A percentile compares a stretch with the other conserved stretches of the same genome.
Evolutionary conservation across 306 rosid species (phyloP).

Genomic region (Echinosophora koreensis): DNA sequence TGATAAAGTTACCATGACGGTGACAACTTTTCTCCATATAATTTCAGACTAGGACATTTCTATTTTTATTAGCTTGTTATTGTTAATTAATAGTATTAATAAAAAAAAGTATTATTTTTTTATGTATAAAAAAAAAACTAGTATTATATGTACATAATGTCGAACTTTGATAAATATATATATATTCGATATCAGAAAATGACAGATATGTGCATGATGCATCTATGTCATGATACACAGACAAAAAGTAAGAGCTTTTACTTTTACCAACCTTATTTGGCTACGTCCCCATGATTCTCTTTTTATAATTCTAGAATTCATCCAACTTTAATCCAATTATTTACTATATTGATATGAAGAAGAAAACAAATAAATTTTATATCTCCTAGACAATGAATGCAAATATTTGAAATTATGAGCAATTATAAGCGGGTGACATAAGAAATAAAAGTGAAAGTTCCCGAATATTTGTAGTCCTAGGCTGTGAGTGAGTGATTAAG

Average conservation of each 20-base stretch:
- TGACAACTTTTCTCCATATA: constrained; percentile 8
- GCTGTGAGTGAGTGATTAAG: neutral
- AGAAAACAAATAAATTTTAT: neutral
- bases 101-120: too few relatives aligned
- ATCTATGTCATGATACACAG: neutral
- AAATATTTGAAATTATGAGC: constrained; percentile 49
- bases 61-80: neutral
- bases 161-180: too few relatives aligned
- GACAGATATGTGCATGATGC: too few relatives aligned
- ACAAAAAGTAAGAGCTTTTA: neutral
- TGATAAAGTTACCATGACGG: constrained; percentile 30
- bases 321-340: neutral
- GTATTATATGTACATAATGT: neutral
- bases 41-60: neutral
- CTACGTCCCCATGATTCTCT: neutral
- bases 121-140: too few relatives aligned
- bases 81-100: neutral
- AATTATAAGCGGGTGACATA: constrained; percentile 34
- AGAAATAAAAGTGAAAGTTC: constrained; percentile 38
- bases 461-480: constrained; percentile 34
- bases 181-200: too few relatives aligned
- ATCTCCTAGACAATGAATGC: constrained; percentile 34
- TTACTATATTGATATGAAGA: neutral
- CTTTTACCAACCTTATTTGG: neutral
- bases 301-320: neutral